phyloP scores from a whole-genome alignment of 2,329 filamentous ascomycete genomes.

The Phialophora macrospora region DNA sequence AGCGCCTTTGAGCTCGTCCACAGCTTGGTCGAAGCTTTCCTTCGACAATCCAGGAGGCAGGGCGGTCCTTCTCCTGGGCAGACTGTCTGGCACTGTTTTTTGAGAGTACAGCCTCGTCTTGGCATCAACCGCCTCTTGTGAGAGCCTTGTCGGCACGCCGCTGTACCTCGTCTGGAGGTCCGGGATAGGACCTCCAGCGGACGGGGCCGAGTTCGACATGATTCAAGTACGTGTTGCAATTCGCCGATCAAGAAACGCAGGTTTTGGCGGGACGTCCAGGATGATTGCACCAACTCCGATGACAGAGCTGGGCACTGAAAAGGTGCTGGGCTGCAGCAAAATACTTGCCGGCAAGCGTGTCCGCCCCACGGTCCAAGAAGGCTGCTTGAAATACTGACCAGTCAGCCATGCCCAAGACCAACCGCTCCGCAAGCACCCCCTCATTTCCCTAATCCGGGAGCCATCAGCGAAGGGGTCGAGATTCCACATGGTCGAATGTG shows the following conservation, averaged over 20 bases:
- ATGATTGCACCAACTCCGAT: neutral
- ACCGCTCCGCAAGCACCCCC: constrained; percentile 13
- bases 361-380: constrained; percentile 12
- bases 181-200: constrained; percentile 25
- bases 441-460: constrained; percentile 14
- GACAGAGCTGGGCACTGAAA: neutral
- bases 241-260: neutral
- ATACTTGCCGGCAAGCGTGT: constrained; percentile 8
- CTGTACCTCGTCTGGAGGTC: constrained; percentile 27
- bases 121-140: constrained; percentile 33
- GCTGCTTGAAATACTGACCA: constrained; percentile 5
- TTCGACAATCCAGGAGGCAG: constrained; percentile 35
- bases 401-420: neutral
- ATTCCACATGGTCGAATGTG: constrained; percentile 10
- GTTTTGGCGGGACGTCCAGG: neutral
- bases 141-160: constrained; percentile 30
- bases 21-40: constrained; percentile 33
- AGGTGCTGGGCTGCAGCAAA: neutral
- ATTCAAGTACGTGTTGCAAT: neutral
- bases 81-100: constrained; percentile 35
- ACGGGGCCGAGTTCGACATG: constrained; percentile 25
- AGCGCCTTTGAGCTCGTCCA: constrained; percentile 31
- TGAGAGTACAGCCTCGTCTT: constrained; percentile 35
- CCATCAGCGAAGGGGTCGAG: neutral
- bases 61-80: constrained; percentile 20